Conservation (phyloP, 78 protist species). For the Chrysochromulina parva region DNA sequence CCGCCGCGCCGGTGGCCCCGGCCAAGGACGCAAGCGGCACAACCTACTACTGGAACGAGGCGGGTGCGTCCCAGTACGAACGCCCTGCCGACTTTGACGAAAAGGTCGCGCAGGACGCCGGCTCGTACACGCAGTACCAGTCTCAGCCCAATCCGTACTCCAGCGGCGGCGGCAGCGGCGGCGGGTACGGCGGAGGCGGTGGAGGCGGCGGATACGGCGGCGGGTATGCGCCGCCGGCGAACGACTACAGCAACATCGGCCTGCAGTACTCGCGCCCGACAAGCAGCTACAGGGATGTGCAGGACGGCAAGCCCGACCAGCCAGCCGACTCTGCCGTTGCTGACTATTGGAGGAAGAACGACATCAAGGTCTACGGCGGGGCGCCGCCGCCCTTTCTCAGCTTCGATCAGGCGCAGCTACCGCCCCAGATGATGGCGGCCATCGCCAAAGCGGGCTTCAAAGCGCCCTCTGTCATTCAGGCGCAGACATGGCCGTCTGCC, state of each 20-base stretch:
- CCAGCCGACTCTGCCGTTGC: background rate
- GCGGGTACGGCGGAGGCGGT: background rate
- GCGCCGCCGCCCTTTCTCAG: constrained; percentile 11
- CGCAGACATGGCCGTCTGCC: constrained; percentile 43
- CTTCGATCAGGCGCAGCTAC: background rate
- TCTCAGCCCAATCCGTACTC: background rate
- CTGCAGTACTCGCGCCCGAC: background rate
- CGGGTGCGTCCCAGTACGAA: constrained; percentile 4
- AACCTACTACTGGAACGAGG: constrained; percentile 9
- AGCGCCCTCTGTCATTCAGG: constrained; percentile 23
- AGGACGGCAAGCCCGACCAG: background rate
- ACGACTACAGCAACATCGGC: background rate
- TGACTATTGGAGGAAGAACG: background rate
- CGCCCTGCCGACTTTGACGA: background rate
- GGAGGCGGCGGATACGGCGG: background rate
- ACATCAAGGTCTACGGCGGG: constrained; percentile 10
- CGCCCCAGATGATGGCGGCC: background rate
- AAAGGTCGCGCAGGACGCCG: background rate
- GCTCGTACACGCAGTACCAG: background rate
- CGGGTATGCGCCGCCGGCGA: background rate
- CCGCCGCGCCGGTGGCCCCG: too few species aligned
- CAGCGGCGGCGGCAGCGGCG: background rate
- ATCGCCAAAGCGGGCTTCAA: background rate
- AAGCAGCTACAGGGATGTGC: background rate
- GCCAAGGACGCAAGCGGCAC: background rate